Percentiles rank a stretch among this genome's conserved stretches.
phyloP scores from a whole-genome alignment of 2,329 filamentous ascomycete species.

The Pseudocercospora vitis region DNA sequence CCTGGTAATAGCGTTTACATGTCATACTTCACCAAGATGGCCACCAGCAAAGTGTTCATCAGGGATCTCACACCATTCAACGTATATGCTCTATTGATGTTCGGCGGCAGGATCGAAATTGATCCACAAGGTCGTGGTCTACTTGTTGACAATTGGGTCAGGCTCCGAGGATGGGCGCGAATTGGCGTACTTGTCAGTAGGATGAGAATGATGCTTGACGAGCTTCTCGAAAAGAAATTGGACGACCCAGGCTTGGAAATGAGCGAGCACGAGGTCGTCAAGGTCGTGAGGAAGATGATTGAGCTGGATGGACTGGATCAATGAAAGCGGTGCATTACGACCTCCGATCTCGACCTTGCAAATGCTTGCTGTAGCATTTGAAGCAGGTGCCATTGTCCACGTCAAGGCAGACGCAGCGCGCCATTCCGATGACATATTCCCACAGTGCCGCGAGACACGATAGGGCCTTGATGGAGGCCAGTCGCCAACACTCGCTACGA shows the following conservation, averaged over 20 bases:
- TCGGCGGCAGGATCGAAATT: conserved; percentile 78
- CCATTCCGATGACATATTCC: too few species aligned
- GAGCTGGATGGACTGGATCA: conserved; percentile 71
- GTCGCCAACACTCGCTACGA: too few species aligned
- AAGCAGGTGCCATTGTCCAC: too few species aligned
- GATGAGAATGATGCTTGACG: conserved; percentile 82
- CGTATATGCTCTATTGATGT: conserved; percentile 81
- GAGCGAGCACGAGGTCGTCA: conserved; percentile 65
- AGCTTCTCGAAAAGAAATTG: conserved; percentile 75
- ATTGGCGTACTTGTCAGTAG: conserved; percentile 87
- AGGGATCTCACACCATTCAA: conserved; percentile 92
- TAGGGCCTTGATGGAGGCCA: too few species aligned
- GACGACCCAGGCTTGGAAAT: conserved; percentile 62
- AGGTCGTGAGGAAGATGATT: conserved; percentile 74
- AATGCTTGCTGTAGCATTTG: too few species aligned
- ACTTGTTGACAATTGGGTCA: conserved; percentile 87
- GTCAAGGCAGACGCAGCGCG: too few species aligned
- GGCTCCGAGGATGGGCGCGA: conserved; percentile 85
- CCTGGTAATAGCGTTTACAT: conserved; percentile 74
- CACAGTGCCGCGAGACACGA: too few species aligned
- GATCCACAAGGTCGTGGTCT: conserved; percentile 86
- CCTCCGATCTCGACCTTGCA: too few species aligned
- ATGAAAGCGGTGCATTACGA: conserved; percentile 23
- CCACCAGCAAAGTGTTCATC: conserved; percentile 88
- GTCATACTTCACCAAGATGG: conserved; percentile 88